Evolutionary conservation across 2,329 filamentous ascomycete genomes (phyloP).

Genomic region (Xenosphaeropsis pyriputrescens): DNA sequence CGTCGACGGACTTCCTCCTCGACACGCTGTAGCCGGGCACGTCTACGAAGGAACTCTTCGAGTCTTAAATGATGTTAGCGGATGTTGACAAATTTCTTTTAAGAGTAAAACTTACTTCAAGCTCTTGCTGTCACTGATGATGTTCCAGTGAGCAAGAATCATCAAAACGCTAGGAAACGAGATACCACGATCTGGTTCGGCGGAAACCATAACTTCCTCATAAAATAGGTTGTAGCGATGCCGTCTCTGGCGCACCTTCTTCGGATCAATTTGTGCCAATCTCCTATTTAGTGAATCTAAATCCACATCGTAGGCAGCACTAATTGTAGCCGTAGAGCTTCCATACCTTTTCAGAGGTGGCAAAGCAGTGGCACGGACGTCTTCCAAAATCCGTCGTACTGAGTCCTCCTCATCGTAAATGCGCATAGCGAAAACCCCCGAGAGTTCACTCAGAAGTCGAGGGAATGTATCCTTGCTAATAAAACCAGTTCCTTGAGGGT

Average conservation of each 20-base stretch:
- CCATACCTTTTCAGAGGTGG: slow-evolving; percentile 21
- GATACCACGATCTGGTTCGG: slow-evolving; percentile 79
- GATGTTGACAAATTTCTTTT: slow-evolving; percentile 13
- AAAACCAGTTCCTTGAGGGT: slow-evolving; percentile 80
- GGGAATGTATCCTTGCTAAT: slow-evolving; percentile 87
- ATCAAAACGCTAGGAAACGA: slow-evolving; percentile 86
- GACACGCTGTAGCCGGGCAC: slow-evolving; percentile 80
- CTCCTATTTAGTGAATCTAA: slow-evolving; percentile 61
- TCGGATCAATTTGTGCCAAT: slow-evolving; percentile 58
- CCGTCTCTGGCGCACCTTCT: slow-evolving; percentile 59
- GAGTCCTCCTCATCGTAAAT: slow-evolving; percentile 89
- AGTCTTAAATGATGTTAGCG: slow-evolving; percentile 33
- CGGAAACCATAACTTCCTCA: slow-evolving; percentile 88
- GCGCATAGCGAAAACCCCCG: slow-evolving; percentile 92
- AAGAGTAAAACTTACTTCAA: slow-evolving; percentile 41
- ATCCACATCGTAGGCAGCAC: slow-evolving; percentile 45
- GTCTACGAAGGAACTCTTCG: slow-evolving; percentile 85
- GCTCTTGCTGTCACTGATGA: slow-evolving; percentile 96
- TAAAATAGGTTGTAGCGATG: slow-evolving; percentile 87
- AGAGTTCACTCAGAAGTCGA: slow-evolving; percentile 76
- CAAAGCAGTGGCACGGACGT: slow-evolving; percentile 37
- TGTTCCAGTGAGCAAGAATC: slow-evolving; percentile 95
- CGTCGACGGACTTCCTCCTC: slow-evolving; percentile 88
- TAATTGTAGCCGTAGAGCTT: slow-evolving; percentile 35
- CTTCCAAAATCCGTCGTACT: slow-evolving; percentile 72